Evolutionary conservation across 2,329 filamentous ascomycete species (phyloP).

Genomic region (Cordyceps militaris): DNA sequence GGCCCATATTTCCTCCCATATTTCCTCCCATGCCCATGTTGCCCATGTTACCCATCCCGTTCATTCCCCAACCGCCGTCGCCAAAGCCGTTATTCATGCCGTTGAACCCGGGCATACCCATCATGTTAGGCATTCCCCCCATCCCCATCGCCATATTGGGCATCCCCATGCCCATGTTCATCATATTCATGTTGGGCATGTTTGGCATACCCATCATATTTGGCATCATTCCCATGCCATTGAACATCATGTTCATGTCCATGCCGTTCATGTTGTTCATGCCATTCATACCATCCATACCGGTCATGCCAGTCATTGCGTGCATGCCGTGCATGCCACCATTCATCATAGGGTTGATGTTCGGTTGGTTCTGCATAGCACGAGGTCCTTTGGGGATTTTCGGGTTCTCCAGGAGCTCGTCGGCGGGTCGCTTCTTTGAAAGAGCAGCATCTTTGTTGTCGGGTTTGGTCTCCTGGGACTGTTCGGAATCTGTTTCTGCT

Average conservation of each 20-base stretch:
- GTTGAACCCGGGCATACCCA: constrained; percentile 21
- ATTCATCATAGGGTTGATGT: constrained; percentile 40
- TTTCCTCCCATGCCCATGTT: constrained; percentile 17
- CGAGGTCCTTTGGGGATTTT: constrained; percentile 59
- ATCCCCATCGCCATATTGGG: constrained; percentile 31
- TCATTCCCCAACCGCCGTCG: constrained; percentile 13
- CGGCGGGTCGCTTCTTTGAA: constrained; percentile 76
- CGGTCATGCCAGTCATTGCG: background rate
- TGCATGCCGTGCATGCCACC: constrained; percentile 29
- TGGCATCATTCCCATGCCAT: constrained; percentile 21
- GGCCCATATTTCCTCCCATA: constrained; percentile 24
- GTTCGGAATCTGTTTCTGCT: constrained; percentile 31
- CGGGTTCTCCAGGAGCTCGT: constrained; percentile 59
- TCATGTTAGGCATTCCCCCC: constrained; percentile 13
- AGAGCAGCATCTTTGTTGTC: constrained; percentile 27
- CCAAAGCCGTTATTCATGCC: constrained; percentile 16
- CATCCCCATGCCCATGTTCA: constrained; percentile 26
- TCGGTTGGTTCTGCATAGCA: constrained; percentile 53
- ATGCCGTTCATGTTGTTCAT: constrained; percentile 25
- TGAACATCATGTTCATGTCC: constrained; percentile 22
- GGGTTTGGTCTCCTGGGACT: constrained; percentile 26
- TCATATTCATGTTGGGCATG: constrained; percentile 29
- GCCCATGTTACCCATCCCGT: constrained; percentile 17
- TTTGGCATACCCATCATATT: constrained; percentile 30
- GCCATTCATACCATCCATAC: constrained; percentile 14